A percentile compares a stretch with the other conserved stretches of the same genome.
Evolutionary conservation across 345 rosid genomes (phyloP).

Genomic region (Gossypium raimondii): DNA sequence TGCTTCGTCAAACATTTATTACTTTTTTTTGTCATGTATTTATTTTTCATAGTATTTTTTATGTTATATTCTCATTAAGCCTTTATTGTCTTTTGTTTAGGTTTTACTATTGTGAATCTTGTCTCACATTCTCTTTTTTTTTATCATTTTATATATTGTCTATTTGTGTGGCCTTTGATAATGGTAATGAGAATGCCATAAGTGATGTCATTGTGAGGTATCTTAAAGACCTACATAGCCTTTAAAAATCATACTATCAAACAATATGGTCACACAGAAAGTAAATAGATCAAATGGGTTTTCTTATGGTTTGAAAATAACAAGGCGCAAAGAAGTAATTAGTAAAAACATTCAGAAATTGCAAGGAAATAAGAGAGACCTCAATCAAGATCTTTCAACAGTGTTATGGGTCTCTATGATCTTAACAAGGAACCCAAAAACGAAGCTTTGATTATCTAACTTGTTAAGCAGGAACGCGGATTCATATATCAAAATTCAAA

Average conservation of each 20-base stretch:
- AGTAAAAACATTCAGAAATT: constrained; percentile 5
- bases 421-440: neutral
- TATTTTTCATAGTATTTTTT: too few relatives aligned
- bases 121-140: too few relatives aligned
- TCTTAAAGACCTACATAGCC: neutral
- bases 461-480: neutral
- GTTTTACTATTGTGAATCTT: too few relatives aligned
- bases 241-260: neutral
- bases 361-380: neutral
- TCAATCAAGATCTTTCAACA: neutral
- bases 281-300: constrained; percentile 17
- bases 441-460: constrained; percentile 2
- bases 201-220: too few relatives aligned
- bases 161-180: too few relatives aligned
- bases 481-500: neutral
- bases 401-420: neutral
- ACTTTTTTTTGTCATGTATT: too few relatives aligned
- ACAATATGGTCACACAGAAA: constrained; percentile 1
- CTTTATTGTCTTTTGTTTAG: too few relatives aligned
- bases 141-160: too few relatives aligned
- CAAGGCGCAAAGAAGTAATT: constrained; percentile 4
- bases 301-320: neutral
- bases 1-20: too few relatives aligned
- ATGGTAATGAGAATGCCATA: too few relatives aligned
- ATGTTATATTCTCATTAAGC: too few relatives aligned